Base-by-base conservation (phyloP, 352 stramenopile genomes). In the Globisporangium apiculatum region DNA sequence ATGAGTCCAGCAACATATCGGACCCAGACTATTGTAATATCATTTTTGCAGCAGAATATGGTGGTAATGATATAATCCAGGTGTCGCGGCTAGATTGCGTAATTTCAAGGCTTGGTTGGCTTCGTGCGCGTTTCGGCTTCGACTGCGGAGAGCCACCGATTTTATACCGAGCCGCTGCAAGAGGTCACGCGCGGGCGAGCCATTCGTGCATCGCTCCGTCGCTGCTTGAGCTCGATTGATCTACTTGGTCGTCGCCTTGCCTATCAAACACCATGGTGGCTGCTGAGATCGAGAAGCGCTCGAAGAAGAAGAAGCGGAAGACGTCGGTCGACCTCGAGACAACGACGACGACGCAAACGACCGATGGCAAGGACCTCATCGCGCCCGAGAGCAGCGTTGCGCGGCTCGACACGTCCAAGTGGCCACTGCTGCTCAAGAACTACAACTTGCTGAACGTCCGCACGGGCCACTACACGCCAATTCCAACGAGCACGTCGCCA, bases 391-490 rank as follows among this genome's bases (percentile, higher is more conserved):
- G 65, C 48, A 57, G 72, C 51, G 96, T 89, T 15, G 91, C 95
- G 37, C 97, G 96, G 60, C 64, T 99, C 51, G 95, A 98, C 75
- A 98, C 96, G 56, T 97, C 86, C 70, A 97, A 98, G 64, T 99
- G 98, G 98, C 98, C 98, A 45, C 80, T 99, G 42, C 76, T 99
- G 68, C 91, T 99, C 60, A 99, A 99, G 83, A 99, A 99, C 77
- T 99, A 99, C 76, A 76, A 98, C 72, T 69, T 98, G 58, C 78
- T 99, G 5, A 98, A 99, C 79, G 94, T 99, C 46, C 95, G 98
- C 62, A 99, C 97, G 40, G 94, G 90, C 18, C 97, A 99, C 80
- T 99, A 99, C 81, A 99, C 97, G 48, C 97, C 98, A 48, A 99
- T 99, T 71, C 93, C 98, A 5, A 95, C 77, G 51, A 98, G 97